Evolutionary conservation across 768 basidiomycete genomes (phyloP).

Genomic region (Boletus coccyginus): DNA sequence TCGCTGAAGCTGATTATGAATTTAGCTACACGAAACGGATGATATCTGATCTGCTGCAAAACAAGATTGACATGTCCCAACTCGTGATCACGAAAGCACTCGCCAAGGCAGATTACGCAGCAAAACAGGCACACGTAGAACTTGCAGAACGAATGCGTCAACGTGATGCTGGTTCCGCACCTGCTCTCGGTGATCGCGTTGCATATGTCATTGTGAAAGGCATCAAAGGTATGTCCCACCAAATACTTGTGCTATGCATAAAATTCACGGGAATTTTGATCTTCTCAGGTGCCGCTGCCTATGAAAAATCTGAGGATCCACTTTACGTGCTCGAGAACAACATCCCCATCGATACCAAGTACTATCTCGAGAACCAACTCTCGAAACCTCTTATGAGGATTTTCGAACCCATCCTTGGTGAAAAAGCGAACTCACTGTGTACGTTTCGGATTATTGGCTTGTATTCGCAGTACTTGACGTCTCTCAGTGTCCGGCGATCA

Average conservation of each 20-base stretch:
- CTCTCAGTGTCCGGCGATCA: constrained; percentile 89
- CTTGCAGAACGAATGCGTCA: constrained; percentile 94
- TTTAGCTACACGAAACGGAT: constrained; percentile 87
- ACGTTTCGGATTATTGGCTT: constrained; percentile 27
- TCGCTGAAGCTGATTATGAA: constrained; percentile 16
- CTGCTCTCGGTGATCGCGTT: constrained; percentile 96
- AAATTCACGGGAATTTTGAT: not conserved
- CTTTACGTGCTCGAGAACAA: constrained; percentile 97
- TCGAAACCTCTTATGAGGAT: constrained; percentile 97
- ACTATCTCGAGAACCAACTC: constrained; percentile 97
- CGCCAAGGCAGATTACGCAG: constrained; percentile 88
- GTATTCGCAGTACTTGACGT: constrained; percentile 2
- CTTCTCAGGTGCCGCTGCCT: constrained; percentile 84
- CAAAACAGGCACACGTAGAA: constrained; percentile 95
- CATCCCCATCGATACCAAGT: constrained; percentile 95
- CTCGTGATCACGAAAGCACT: constrained; percentile 98
- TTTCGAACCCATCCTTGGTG: constrained; percentile 96
- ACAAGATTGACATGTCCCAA: constrained; percentile 98
- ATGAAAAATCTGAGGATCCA: constrained; percentile 98
- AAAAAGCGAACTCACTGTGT: constrained; percentile 84
- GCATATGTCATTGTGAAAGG: constrained; percentile 99
- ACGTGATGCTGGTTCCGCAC: constrained; percentile 96
- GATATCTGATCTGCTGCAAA: constrained; percentile 92
- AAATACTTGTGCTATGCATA: not conserved
- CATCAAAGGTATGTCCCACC: constrained; percentile 65